A percentile compares a stretch with the other conserved stretches of the same genome.
phyloP scores from a whole-genome alignment of 257 asterid species.

The Penstemon davidsonii region DNA sequence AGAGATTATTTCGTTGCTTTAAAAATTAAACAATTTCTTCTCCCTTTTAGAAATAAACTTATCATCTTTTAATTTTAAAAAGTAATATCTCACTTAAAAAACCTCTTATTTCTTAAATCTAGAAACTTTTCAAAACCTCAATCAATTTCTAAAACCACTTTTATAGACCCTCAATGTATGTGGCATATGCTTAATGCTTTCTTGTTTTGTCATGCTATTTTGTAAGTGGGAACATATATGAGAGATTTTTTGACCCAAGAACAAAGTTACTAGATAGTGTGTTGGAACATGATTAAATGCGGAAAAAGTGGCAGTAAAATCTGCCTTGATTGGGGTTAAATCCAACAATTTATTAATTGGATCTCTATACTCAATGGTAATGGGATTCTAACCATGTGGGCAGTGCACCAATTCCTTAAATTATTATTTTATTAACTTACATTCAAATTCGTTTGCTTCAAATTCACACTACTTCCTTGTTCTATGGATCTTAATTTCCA shows the following conservation, averaged over 20 bases:
- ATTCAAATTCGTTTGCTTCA: constrained; percentile 7
- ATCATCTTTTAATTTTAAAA: no score
- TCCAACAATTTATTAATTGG: background rate
- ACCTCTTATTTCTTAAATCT: no score
- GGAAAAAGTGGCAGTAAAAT: constrained; percentile 3
- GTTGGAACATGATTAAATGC: background rate
- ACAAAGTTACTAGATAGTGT: no score
- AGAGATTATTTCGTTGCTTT: no score
- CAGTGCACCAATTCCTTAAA: background rate
- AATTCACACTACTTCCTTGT: background rate
- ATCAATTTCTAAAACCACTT: no score
- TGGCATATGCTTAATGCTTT: no score
- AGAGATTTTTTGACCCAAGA: background rate
- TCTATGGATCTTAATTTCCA: background rate
- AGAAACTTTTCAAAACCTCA: no score
- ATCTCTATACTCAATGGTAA: background rate
- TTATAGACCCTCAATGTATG: background rate
- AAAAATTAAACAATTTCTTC: no score
- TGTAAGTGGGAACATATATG: background rate
- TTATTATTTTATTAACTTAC: background rate
- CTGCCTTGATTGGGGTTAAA: constrained; percentile 12
- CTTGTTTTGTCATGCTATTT: background rate
- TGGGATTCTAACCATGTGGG: constrained; percentile 1
- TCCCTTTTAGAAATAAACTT: no score
- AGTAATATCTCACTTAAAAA: no score